phyloP scores from a whole-genome alignment of 352 stramenopile genomes.

The Pythium monospermum region DNA sequence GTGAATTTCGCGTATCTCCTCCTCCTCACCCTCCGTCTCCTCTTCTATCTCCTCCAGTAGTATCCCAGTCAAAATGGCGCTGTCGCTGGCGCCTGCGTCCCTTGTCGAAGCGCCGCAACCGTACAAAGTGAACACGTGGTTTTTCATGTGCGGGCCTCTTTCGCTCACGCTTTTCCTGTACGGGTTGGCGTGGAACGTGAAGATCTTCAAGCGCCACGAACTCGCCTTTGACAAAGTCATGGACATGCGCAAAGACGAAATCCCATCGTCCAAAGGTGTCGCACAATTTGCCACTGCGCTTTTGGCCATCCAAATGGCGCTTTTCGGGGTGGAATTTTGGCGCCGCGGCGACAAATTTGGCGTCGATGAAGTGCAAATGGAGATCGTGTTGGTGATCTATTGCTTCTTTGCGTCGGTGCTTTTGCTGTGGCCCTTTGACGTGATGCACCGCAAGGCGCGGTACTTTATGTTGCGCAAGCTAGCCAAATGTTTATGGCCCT shows the following conservation, averaged over 20 bases:
- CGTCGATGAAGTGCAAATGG: slow-evolving; percentile 55
- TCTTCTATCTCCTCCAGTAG: neutral
- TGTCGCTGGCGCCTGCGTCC: slow-evolving; percentile 11
- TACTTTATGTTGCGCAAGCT: slow-evolving; percentile 51
- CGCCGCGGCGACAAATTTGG: slow-evolving; percentile 39
- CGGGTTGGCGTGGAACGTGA: slow-evolving; percentile 56
- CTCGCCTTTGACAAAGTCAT: slow-evolving; percentile 65
- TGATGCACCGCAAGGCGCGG: slow-evolving; percentile 64
- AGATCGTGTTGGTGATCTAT: slow-evolving; percentile 67
- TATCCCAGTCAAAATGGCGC: neutral
- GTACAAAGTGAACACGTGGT: slow-evolving; percentile 51
- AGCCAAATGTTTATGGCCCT: slow-evolving; percentile 58
- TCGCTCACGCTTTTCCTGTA: slow-evolving; percentile 63
- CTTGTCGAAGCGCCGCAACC: neutral
- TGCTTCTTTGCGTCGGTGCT: slow-evolving; percentile 33
- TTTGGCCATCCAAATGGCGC: slow-evolving; percentile 37
- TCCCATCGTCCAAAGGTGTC: slow-evolving; percentile 41
- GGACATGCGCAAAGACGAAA: slow-evolving; percentile 58
- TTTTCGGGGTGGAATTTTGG: slow-evolving; percentile 45
- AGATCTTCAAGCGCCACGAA: slow-evolving; percentile 49
- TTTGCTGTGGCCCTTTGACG: slow-evolving; percentile 59
- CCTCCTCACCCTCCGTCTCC: neutral
- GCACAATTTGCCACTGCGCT: slow-evolving; percentile 33
- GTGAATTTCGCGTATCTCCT: too few relatives aligned
- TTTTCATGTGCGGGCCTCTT: slow-evolving; percentile 76